Evolutionary conservation across 2,329 filamentous ascomycete genomes (phyloP).

Genomic region (Diplodia intermedia): DNA sequence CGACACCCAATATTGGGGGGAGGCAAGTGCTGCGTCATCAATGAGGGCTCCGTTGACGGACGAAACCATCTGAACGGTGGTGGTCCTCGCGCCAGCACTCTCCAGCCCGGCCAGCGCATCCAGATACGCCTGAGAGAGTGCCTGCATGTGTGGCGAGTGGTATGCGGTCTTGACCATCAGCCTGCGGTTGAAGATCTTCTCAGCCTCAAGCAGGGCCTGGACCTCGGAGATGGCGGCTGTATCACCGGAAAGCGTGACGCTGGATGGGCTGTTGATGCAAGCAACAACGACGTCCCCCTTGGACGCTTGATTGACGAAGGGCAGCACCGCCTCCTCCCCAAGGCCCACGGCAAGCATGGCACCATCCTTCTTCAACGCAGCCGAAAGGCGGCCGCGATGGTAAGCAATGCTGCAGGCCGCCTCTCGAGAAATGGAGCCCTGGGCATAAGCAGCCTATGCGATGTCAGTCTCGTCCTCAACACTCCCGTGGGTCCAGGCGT

Average conservation of each 20-base stretch:
- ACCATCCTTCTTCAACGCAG: slow-evolving; percentile 13
- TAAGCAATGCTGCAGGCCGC: slow-evolving; percentile 41
- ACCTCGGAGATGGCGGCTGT: slow-evolving; percentile 44
- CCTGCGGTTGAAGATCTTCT: slow-evolving; percentile 48
- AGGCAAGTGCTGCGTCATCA: background rate
- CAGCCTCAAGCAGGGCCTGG: slow-evolving; percentile 42
- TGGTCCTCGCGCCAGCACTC: background rate
- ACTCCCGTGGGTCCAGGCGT: no score
- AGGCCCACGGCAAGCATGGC: slow-evolving; percentile 31
- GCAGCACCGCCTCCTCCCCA: background rate
- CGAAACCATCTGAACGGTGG: slow-evolving; percentile 11
- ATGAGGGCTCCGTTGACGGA: slow-evolving; percentile 15
- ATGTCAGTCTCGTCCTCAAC: no score
- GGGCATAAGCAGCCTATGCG: no score
- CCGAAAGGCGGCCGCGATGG: slow-evolving; percentile 32
- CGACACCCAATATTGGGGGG: slow-evolving; percentile 13
- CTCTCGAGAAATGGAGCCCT: slow-evolving; percentile 35
- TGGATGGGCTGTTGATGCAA: slow-evolving; percentile 50
- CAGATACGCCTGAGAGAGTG: slow-evolving; percentile 41
- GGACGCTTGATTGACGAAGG: background rate
- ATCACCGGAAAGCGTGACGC: slow-evolving; percentile 57
- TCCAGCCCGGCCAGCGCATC: background rate
- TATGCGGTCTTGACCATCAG: slow-evolving; percentile 55
- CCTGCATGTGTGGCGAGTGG: slow-evolving; percentile 54
- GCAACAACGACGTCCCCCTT: slow-evolving; percentile 35